These are phyloP conservation scores for Leccinum arenicola DNA, from an alignment of 768 basidiomycete species.

Conservation along the genomic window DNA sequence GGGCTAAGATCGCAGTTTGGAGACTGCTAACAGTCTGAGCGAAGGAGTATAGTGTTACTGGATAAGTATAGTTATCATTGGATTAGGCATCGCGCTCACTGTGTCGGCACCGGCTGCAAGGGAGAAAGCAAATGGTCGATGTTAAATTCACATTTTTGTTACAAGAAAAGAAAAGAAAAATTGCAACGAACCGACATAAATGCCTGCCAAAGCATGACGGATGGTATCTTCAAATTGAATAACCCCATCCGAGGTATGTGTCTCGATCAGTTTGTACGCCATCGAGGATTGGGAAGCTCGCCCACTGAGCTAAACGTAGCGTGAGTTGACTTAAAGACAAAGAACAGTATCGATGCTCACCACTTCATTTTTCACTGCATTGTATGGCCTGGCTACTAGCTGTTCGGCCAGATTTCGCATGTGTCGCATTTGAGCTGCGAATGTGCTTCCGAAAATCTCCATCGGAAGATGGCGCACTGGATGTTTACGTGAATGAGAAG, in stretches of 20 bases:
- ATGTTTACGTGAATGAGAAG: neutral
- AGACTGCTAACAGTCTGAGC: neutral
- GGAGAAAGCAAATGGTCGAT: neutral
- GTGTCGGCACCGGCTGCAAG: conserved; percentile 5
- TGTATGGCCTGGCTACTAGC: neutral
- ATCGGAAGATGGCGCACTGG: conserved; percentile 6
- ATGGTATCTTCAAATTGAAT: conserved; percentile 2
- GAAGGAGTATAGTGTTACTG: neutral
- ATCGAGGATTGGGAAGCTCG: conserved; percentile 3
- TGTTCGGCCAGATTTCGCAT: conserved; percentile 3
- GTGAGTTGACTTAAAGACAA: neutral
- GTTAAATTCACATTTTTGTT: neutral
- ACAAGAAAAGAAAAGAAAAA: neutral
- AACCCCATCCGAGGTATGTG: neutral
- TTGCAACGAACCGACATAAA: conserved; percentile 1
- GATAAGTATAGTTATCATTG: neutral
- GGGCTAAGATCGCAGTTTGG: conserved; percentile 3
- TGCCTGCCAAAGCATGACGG: conserved; percentile 4
- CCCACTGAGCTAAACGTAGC: conserved; percentile 3
- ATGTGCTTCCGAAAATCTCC: neutral
- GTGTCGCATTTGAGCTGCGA: conserved; percentile 6
- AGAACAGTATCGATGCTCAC: neutral
- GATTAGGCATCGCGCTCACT: neutral
- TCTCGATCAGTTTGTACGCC: conserved; percentile 2
- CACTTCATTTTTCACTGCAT: conserved; percentile 1